Conservation (phyloP, 2,329 filamentous ascomycete species). For the Zymoseptoria crescenta region DNA sequence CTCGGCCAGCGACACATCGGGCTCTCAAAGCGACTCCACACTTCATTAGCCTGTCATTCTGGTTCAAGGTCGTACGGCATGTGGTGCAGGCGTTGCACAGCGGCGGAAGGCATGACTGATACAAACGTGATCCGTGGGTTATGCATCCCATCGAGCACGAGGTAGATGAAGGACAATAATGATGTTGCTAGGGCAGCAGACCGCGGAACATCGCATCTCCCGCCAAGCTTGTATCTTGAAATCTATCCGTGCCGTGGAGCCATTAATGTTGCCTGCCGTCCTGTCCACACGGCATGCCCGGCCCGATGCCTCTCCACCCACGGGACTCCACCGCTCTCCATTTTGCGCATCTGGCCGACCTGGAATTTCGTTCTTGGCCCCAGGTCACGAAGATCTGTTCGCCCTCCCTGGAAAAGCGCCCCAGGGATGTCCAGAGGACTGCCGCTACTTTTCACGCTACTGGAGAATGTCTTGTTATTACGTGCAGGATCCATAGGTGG, state of each 20-base stretch:
- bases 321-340: neutral
- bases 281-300: neutral
- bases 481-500: neutral
- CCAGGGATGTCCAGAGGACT: neutral
- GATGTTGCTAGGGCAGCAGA: neutral
- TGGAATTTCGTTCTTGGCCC: neutral
- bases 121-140: neutral
- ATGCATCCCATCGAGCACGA: neutral
- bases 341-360: neutral
- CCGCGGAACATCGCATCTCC: neutral
- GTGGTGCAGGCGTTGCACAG: neutral
- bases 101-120: neutral
- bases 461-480: neutral
- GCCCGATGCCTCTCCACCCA: neutral
- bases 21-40: neutral
- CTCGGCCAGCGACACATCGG: neutral
- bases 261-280: neutral
- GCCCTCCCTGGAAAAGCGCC: neutral
- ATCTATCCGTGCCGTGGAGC: neutral
- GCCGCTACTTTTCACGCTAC: neutral
- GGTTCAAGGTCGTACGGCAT: neutral
- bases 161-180: neutral
- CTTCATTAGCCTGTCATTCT: neutral
- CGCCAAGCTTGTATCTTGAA: neutral
- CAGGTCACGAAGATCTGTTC: neutral